Conservation (phyloP, 164 flowering plant genomes). For the Saururus chinensis region DNA sequence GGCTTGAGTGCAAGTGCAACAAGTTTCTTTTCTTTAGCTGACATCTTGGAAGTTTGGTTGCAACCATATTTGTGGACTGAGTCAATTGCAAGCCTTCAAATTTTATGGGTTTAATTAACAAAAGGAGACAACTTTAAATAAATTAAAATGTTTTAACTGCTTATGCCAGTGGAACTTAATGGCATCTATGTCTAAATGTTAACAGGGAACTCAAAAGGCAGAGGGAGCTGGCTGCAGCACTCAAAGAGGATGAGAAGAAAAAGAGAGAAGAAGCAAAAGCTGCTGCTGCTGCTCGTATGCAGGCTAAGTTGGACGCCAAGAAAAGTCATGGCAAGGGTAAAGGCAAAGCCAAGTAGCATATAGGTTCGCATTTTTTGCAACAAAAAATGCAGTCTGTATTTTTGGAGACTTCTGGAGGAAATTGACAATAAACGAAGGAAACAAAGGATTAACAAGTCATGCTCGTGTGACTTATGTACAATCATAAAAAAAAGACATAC, state of each 20-base stretch:
- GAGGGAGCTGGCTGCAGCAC: constrained; percentile 76
- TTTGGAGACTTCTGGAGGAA: neutral
- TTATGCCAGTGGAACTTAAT: neutral
- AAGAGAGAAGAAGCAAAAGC: constrained; percentile 94
- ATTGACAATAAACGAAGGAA: neutral
- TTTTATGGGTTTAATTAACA: too few species aligned
- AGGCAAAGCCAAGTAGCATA: constrained; percentile 55
- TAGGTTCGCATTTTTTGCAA: neutral
- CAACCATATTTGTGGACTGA: too few species aligned
- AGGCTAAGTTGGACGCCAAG: constrained; percentile 80
- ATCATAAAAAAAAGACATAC: neutral
- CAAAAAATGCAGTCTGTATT: too few species aligned
- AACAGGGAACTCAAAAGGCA: constrained; percentile 87
- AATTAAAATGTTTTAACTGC: neutral
- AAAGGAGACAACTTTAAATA: too few species aligned
- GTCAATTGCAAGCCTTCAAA: too few species aligned
- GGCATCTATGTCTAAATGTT: neutral
- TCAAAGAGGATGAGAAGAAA: constrained; percentile 88
- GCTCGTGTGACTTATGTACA: neutral
- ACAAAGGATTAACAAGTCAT: neutral
- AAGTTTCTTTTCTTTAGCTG: too few species aligned
- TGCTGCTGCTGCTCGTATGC: constrained; percentile 86
- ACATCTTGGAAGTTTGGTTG: too few species aligned
- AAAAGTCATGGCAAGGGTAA: constrained; percentile 79
- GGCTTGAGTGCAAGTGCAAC: too few species aligned